These are phyloP conservation scores for Fragaria ananassa DNA, from an alignment of 306 rosid species.

Conservation along the genomic window DNA sequence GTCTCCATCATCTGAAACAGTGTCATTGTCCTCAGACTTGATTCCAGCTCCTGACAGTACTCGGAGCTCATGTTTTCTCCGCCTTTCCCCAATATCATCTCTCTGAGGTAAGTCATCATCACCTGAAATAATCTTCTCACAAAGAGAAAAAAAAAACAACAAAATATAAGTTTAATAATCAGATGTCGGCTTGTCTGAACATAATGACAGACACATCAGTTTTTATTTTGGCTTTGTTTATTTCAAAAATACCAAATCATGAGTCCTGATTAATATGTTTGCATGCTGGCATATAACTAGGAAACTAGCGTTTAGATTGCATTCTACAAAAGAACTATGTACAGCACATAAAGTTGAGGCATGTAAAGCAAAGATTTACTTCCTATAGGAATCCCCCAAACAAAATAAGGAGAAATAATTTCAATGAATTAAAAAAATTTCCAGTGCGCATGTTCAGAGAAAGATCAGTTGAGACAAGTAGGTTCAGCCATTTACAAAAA, in stretches of 20 bases:
- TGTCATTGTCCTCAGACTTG: constrained; percentile 36
- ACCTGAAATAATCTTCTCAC: constrained; percentile 69
- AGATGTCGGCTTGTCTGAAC: neutral
- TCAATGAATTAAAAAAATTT: neutral
- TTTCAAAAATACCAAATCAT: neutral
- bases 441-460: neutral
- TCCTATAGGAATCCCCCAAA: neutral
- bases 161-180: neutral
- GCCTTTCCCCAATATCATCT: constrained; percentile 71
- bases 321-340: neutral
- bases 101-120: constrained; percentile 87
- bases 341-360: neutral
- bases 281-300: neutral
- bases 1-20: constrained; percentile 31
- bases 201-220: neutral
- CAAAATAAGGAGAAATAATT: neutral
- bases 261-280: neutral
- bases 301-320: neutral
- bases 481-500: neutral
- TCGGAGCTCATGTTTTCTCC: constrained; percentile 57
- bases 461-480: neutral
- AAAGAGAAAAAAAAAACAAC: constrained; percentile 6
- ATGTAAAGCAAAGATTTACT: neutral
- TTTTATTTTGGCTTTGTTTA: neutral
- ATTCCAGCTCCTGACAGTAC: constrained; percentile 74